Evolutionary conservation across 2,329 filamentous ascomycete genomes (phyloP), one percentile per base, ranked within the genome.

Genomic region (Tolypocladium cylindrosporum): DNA sequence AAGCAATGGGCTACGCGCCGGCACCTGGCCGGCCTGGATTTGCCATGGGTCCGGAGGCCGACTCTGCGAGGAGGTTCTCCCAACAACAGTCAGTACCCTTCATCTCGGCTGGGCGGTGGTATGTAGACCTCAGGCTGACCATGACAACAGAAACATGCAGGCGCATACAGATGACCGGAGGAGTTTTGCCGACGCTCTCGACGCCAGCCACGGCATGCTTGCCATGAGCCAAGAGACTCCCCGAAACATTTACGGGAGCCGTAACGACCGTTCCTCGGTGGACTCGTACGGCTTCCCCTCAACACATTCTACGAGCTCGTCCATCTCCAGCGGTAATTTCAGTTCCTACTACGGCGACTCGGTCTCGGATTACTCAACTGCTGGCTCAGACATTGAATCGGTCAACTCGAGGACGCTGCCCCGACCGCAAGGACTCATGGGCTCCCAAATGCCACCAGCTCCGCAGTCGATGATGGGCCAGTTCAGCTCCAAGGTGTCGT

Each of bases 391-490:
- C 61, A 90, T 96, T 59, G 91, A 93, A 68, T 86, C 88, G 6
- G 82, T 90, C 57, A 82, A 85, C 42, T 91, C 90, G 55, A 83
- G 92, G 65, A 93, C 90, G n/a, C 78, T 96, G 2, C 91, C 92
- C 1, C 82, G 90, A 56, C 90, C 91, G 1, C 85, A 86, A 34
- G 86, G 83, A 42, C 67, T 81, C 57, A 79, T 81, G 75, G 77
- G 77, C 50, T 85, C 80, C 59, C 81, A 79, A 62, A 80, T 86
- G 39, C 90, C 91, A 1, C 91, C 91, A 1, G 91, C 91, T 21
- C 92, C 91, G 1, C 90, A 95, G 70, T 95, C 92, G 0, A 97
- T 99, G 91, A 99, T 99, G 94, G 86, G 91, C 56, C 92, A 96
- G 68, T 97, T 97, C 77, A 97, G 90, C 75, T 97, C 93, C 62